A percentile compares a stretch with the other conserved stretches of the same genome.
These are phyloP conservation scores for Suhomyces taliae DNA, from an alignment of 1,139 yeast species.

Conservation along the genomic window DNA sequence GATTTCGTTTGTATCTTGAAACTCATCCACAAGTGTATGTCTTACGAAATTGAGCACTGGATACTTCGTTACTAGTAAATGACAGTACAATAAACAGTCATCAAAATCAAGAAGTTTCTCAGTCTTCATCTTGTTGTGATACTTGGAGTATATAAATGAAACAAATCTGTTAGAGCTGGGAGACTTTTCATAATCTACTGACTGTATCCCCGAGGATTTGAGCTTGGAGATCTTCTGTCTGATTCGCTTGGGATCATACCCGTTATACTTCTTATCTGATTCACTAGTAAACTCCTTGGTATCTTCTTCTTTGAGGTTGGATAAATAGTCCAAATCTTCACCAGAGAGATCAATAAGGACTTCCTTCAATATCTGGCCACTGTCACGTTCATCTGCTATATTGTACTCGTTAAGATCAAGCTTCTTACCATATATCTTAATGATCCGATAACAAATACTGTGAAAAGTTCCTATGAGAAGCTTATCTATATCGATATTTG, in stretches of 20 bases:
- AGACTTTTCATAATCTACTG: slow-evolving; percentile 31
- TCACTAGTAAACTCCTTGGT: slow-evolving; percentile 14
- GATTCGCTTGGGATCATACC: slow-evolving; percentile 37
- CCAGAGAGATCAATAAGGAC: slow-evolving; percentile 36
- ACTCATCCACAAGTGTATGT: slow-evolving; percentile 88
- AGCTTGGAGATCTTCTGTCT: slow-evolving; percentile 50
- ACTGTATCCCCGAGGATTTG: slow-evolving; percentile 49
- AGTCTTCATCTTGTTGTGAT: slow-evolving; percentile 48
- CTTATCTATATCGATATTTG: slow-evolving; percentile 36
- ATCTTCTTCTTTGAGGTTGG: slow-evolving; percentile 13
- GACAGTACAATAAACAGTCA: slow-evolving; percentile 66
- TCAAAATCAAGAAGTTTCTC: slow-evolving; percentile 71
- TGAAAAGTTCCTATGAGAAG: slow-evolving; percentile 85
- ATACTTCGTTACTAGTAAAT: slow-evolving; percentile 44
- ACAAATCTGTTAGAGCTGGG: slow-evolving; percentile 18
- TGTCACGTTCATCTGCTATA: slow-evolving; percentile 70
- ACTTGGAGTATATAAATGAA: slow-evolving; percentile 43
- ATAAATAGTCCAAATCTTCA: slow-evolving; percentile 30
- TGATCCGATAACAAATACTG: slow-evolving; percentile 65
- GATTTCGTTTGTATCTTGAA: slow-evolving; percentile 83
- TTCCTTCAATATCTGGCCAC: slow-evolving; percentile 48
- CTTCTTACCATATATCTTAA: slow-evolving; percentile 55
- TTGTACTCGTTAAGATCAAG: slow-evolving; percentile 51
- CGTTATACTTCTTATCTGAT: slow-evolving; percentile 23
- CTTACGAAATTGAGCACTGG: slow-evolving; percentile 51